Base-by-base conservation (phyloP, 2,329 filamentous ascomycete genomes). In the Venturia asperata region DNA sequence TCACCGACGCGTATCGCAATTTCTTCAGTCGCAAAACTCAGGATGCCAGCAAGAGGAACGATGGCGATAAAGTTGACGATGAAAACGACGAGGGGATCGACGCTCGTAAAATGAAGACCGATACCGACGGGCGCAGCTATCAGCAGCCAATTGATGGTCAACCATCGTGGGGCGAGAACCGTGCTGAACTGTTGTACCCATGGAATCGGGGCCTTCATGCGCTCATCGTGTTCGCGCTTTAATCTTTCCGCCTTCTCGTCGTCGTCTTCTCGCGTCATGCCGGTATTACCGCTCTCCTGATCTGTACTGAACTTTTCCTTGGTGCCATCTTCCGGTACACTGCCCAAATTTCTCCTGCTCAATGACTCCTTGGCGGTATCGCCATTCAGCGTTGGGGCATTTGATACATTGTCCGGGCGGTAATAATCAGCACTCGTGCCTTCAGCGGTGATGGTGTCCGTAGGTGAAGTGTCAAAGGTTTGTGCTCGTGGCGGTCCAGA, bases 11-110 rank as follows among this genome's bases (percentile, higher is more conserved):
- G 83, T 64, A 92, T 77, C 3, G 92, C 90, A 68, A 97, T 88
- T 75, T 96, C 92, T 75, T 97, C 93, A 0, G 93, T 97, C 0
- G 91, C 90, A 71, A 89, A 96, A 70, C 89, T 88, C 30, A 97
- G 81, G 80, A 96, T 87, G 17, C 88, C 90, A 2, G 93, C 93
- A 49, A 97, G 81, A 0, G 92, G 92, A 66, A 97, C 87, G 70
- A 97, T 96, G 67, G 92, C 93, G 68, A 97, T 84, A 72, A 97
- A 97, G 78, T 97, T 97, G 76, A 97, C 84, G 65, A 92, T 85
- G 72, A 97, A 97, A 19, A 66, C 34, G 27, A 58, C 65, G 19
- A 67, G 34, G 5, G 66, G 56, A 37, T 66, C 60, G 27, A 67
- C 58, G n/a, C 30, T 45, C 5, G 34, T 39, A 43, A 58, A 45